phyloP scores from a whole-genome alignment of 192 early-diverging fungal genomes.

The Radiomyces spectabilis region DNA sequence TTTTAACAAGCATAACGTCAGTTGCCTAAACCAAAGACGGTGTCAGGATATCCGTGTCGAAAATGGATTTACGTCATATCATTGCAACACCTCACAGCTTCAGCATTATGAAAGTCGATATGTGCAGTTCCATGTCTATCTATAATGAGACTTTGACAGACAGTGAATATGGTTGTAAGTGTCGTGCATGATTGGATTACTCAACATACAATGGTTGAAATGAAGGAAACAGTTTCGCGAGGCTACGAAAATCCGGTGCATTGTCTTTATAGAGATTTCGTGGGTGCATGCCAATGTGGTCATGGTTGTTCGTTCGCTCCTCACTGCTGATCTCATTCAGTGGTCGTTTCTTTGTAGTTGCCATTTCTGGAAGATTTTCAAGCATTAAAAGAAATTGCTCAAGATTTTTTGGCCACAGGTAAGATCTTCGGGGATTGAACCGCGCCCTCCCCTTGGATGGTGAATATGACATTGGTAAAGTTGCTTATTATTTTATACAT shows the following conservation, averaged over 20 bases:
- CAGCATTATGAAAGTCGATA: conserved; percentile 60
- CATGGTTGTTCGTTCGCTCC: too few species aligned
- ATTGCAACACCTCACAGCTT: conserved; percentile 41
- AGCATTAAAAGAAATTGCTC: too few species aligned
- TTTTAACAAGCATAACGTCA: conserved; percentile 53
- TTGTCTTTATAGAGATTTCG: conserved; percentile 47
- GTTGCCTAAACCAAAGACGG: conserved; percentile 49
- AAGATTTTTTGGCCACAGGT: too few species aligned
- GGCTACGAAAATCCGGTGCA: conserved; percentile 44
- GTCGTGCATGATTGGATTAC: background rate
- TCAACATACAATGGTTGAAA: conserved; percentile 42
- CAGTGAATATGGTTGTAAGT: background rate
- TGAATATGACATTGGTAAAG: too few species aligned
- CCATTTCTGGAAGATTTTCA: too few species aligned
- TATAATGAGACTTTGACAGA: conserved; percentile 6
- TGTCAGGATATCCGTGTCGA: background rate
- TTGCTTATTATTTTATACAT: too few species aligned
- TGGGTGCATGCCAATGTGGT: conserved; percentile 57
- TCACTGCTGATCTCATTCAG: too few species aligned
- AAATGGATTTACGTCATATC: background rate
- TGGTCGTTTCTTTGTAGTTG: too few species aligned
- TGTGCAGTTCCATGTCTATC: conserved; percentile 9
- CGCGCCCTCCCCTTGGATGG: too few species aligned
- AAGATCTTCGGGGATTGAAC: too few species aligned
- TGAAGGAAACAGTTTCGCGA: conserved; percentile 38